Percentiles rank a stretch among this genome's conserved stretches.
Conservation (phyloP, 1,284 basidiomycete genomes). For the Boletus holoroseus region DNA sequence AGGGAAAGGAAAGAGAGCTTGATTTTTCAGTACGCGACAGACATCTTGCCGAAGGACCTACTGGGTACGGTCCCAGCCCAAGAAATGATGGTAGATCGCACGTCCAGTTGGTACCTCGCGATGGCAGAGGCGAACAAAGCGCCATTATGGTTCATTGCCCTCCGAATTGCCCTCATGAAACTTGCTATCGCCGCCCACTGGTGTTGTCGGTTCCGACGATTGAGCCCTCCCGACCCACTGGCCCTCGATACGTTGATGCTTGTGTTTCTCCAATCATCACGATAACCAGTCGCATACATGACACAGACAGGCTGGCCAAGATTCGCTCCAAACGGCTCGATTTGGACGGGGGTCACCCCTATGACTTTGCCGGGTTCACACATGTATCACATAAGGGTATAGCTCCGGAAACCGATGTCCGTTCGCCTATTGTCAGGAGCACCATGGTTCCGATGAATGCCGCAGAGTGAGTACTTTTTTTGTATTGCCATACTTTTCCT, state of each 20-base stretch:
- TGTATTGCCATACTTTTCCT: not conserved
- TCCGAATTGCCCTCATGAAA: constrained; percentile 20
- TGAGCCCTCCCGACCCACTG: not conserved
- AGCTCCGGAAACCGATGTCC: constrained; percentile 22
- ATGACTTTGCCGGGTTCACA: constrained; percentile 10
- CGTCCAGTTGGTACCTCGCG: constrained; percentile 24
- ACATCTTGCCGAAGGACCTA: constrained; percentile 1
- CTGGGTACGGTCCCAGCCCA: not conserved
- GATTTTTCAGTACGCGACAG: not conserved
- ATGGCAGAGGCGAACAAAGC: constrained; percentile 11
- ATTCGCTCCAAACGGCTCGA: not conserved
- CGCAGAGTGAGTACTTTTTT: constrained; percentile 21
- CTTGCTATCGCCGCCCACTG: constrained; percentile 7
- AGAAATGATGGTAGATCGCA: constrained; percentile 19
- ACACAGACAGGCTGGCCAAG: not conserved
- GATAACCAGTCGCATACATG: not conserved
- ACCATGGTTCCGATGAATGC: constrained; percentile 20
- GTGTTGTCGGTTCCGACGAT: not conserved
- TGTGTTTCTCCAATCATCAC: constrained; percentile 27
- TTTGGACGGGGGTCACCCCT: constrained; percentile 1
- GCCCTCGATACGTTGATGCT: constrained; percentile 23
- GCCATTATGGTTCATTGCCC: constrained; percentile 24
- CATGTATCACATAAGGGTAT: constrained; percentile 16
- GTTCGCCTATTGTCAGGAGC: constrained; percentile 27
- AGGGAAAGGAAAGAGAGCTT: constrained; percentile 1